A percentile compares a stretch with the other conserved stretches of the same genome.
phyloP scores from a whole-genome alignment of 2,329 filamentous ascomycete species.

The Alternaria arbusti region DNA sequence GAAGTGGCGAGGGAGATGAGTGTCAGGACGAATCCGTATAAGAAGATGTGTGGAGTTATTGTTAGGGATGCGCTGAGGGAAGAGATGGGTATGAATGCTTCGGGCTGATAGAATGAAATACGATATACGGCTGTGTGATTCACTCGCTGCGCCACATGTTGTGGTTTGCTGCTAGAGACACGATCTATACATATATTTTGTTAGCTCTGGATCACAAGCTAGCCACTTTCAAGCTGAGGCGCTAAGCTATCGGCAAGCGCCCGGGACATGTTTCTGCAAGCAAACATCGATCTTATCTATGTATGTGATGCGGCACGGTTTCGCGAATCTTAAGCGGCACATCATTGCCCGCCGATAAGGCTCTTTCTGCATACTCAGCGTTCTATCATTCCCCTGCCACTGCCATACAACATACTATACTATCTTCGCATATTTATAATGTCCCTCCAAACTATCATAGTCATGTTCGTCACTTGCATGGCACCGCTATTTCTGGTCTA shows the following conservation, averaged over 20 bases:
- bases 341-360: background rate
- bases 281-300: background rate
- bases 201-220: background rate
- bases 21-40: slow-evolving; percentile 67
- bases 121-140: too few species aligned
- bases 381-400: rapidly evolving
- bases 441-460: background rate
- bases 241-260: background rate
- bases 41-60: slow-evolving; percentile 67
- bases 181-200: background rate
- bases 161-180: background rate
- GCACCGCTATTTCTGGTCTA: background rate
- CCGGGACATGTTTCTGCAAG: background rate
- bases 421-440: background rate
- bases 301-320: background rate
- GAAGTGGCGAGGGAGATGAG: slow-evolving; percentile 63
- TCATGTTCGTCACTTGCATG: background rate
- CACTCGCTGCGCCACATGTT: background rate
- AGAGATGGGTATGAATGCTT: slow-evolving; percentile 45
- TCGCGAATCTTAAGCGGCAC: background rate
- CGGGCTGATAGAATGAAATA: background rate
- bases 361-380: background rate
- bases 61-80: slow-evolving; percentile 65
- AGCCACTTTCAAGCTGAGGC: background rate
- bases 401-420: background rate